These are phyloP conservation scores for Forsythia suspensa DNA, from an alignment of 257 asterid species.

Conservation along the genomic window DNA sequence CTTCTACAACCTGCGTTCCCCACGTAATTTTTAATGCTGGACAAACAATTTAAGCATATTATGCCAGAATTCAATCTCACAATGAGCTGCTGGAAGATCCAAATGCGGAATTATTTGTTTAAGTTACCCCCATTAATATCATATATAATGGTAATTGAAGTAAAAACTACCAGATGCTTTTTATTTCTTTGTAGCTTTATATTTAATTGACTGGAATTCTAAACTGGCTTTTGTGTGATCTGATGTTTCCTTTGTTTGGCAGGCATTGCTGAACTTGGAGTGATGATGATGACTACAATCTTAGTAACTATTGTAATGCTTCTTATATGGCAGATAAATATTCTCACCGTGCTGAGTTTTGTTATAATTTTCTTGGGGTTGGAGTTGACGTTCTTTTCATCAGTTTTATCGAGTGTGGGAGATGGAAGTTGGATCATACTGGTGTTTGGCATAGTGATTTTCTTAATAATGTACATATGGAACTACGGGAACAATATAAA, in stretches of 20 bases:
- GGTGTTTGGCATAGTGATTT: constrained; percentile 74
- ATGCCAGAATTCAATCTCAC: constrained; percentile 12
- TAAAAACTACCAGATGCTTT: background rate
- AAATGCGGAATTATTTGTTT: constrained; percentile 9
- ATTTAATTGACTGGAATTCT: background rate
- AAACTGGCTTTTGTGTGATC: constrained; percentile 23
- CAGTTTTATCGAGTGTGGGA: constrained; percentile 89
- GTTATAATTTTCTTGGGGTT: constrained; percentile 69
- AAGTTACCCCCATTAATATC: background rate
- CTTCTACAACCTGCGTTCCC: background rate
- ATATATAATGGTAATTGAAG: background rate
- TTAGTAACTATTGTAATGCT: constrained; percentile 94
- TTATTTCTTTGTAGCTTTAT: background rate
- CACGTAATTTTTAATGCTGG: background rate
- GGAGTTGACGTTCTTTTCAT: constrained; percentile 80
- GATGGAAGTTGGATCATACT: constrained; percentile 98
- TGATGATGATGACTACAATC: constrained; percentile 92
- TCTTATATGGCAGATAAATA: constrained; percentile 93
- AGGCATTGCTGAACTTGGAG: constrained; percentile 96
- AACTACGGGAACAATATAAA: constrained; percentile 89
- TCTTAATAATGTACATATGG: constrained; percentile 89
- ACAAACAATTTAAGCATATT: background rate
- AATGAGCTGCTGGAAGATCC: constrained; percentile 15
- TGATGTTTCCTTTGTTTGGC: constrained; percentile 39
- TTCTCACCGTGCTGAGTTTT: constrained; percentile 66